Evolutionary conservation across 805 yeast species (phyloP).

Genomic region (Yamadazyma laniorum): DNA sequence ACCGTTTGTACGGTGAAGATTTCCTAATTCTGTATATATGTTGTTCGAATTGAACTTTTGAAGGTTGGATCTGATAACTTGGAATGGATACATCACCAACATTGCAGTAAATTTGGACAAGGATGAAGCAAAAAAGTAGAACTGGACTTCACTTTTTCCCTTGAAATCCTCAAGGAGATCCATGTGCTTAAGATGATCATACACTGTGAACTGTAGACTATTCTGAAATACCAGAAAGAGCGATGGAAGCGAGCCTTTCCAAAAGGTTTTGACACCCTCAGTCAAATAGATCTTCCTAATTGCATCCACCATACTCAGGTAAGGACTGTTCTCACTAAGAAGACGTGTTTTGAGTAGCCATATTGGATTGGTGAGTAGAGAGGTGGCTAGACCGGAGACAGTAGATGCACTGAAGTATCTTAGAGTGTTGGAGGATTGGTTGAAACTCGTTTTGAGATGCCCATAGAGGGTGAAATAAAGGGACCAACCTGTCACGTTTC

Average conservation of each 20-base stretch:
- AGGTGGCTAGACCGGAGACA: constrained; percentile 71
- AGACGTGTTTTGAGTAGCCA: constrained; percentile 96
- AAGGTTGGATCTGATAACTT: constrained; percentile 72
- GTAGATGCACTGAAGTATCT: constrained; percentile 37
- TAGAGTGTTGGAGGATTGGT: constrained; percentile 14
- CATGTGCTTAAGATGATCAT: constrained; percentile 65
- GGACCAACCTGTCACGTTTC: constrained; percentile 88
- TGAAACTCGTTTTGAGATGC: constrained; percentile 42
- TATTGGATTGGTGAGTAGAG: constrained; percentile 82
- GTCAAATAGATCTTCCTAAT: constrained; percentile 41
- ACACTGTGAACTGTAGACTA: constrained; percentile 81
- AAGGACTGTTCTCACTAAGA: constrained; percentile 62
- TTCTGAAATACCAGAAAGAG: constrained; percentile 85
- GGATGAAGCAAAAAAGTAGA: constrained; percentile 66
- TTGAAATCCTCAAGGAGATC: background rate
- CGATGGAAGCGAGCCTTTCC: constrained; percentile 75
- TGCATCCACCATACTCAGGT: constrained; percentile 59
- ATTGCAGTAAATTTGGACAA: constrained; percentile 68
- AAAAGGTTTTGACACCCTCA: constrained; percentile 63
- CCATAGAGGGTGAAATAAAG: constrained; percentile 79
- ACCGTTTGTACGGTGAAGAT: constrained; percentile 48
- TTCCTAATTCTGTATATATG: constrained; percentile 29
- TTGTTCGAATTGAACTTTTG: constrained; percentile 44
- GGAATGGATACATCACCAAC: constrained; percentile 74
- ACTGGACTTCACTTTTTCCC: constrained; percentile 30